Conservation (phyloP, 2,329 filamentous ascomycete genomes). For the Aspergillus terreus region DNA sequence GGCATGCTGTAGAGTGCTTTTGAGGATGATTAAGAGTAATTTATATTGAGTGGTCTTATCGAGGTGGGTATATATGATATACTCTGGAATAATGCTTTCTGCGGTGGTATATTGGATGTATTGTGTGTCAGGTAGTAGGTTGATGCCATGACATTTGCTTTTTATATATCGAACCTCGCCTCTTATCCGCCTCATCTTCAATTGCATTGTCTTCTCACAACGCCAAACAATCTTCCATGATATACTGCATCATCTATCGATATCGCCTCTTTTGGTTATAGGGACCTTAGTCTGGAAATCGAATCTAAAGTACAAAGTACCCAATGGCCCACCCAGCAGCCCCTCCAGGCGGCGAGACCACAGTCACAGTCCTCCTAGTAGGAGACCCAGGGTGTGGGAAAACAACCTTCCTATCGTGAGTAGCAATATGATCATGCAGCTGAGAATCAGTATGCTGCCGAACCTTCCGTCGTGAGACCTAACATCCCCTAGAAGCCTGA, state of each 20-base stretch:
- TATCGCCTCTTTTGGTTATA: not conserved
- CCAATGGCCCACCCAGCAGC: conserved; percentile 8
- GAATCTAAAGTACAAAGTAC: too few relatives aligned
- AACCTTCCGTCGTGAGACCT: not conserved
- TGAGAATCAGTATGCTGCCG: not conserved
- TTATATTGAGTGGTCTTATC: not conserved
- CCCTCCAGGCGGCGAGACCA: conserved; percentile 11
- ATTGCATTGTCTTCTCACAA: not conserved
- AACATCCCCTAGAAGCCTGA: conserved; percentile 10
- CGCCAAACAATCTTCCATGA: not conserved
- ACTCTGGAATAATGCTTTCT: not conserved
- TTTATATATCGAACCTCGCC: not conserved
- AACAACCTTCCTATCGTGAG: conserved; percentile 61
- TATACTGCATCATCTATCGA: not conserved
- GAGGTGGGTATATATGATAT: too few relatives aligned
- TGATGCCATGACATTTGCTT: not conserved
- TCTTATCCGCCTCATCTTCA: not conserved
- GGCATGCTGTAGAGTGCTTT: not conserved
- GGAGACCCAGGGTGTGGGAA: conserved; percentile 60
- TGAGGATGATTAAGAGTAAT: not conserved
- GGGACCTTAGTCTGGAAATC: too few relatives aligned
- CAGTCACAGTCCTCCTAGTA: conserved; percentile 50
- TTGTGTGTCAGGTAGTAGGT: not conserved
- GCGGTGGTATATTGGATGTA: not conserved
- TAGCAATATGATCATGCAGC: conserved; percentile 13